These are phyloP conservation scores for Cryptosporidium muris DNA, from an alignment of 169 alveolate species.

Conservation along the genomic window DNA sequence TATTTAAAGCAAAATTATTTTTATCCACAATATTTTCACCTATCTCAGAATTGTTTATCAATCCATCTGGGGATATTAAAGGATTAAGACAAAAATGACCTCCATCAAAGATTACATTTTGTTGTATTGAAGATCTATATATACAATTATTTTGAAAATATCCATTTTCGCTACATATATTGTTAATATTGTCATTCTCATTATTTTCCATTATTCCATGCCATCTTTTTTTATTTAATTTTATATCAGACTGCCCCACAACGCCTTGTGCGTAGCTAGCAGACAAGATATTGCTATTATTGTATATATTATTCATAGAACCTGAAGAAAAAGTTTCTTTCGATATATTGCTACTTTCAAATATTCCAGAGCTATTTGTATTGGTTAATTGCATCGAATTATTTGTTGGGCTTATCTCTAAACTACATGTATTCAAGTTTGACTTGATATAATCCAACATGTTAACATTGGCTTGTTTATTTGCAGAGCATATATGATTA, in stretches of 20 bases:
- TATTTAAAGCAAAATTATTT: slow-evolving; percentile 14
- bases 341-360: slow-evolving; percentile 7
- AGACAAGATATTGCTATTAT: slow-evolving; percentile 4
- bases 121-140: slow-evolving; percentile 29
- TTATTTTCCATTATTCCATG: background rate
- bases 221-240: slow-evolving; percentile 15
- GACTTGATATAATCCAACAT: slow-evolving; percentile 53
- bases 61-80: slow-evolving; percentile 20
- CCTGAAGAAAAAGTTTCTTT: slow-evolving; percentile 23
- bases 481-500: slow-evolving; percentile 7
- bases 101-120: slow-evolving; percentile 29
- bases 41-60: slow-evolving; percentile 2
- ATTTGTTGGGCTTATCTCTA: background rate
- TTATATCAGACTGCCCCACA: slow-evolving; percentile 1
- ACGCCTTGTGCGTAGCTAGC: slow-evolving; percentile 3
- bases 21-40: slow-evolving; percentile 36
- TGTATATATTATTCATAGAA: slow-evolving; percentile 5
- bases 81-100: slow-evolving; percentile 37
- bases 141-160: slow-evolving; percentile 34
- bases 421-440: background rate
- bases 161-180: slow-evolving; percentile 22
- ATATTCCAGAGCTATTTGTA: slow-evolving; percentile 8
- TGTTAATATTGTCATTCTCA: slow-evolving; percentile 53
- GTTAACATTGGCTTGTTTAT: slow-evolving; percentile 32
- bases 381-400: slow-evolving; percentile 9